Percentiles rank a stretch among this genome's conserved stretches.
Evolutionary conservation across 495 filamentous ascomycete genomes (phyloP).

Genomic region (Bacidia rubella): DNA sequence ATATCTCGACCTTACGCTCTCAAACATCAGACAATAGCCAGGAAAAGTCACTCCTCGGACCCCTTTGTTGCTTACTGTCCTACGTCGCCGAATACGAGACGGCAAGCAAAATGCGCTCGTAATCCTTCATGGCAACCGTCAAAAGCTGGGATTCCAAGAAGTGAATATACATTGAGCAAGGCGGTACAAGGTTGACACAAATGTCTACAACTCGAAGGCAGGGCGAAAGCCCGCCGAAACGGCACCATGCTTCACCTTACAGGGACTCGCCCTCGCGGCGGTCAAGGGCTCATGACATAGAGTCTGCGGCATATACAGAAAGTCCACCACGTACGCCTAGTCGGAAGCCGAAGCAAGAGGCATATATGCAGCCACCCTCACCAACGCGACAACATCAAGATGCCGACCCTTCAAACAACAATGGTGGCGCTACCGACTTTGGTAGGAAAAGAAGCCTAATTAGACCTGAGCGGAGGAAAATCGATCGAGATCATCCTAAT

Average conservation of each 20-base stretch:
- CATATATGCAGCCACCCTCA: slow-evolving; percentile 14
- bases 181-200: not conserved
- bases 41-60: not conserved
- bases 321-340: slow-evolving; percentile 24
- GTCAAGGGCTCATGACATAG: slow-evolving; percentile 48
- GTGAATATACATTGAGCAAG: not conserved
- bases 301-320: slow-evolving; percentile 44
- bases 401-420: slow-evolving; percentile 17
- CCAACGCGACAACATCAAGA: slow-evolving; percentile 13
- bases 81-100: not conserved
- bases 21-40: not conserved
- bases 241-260: slow-evolving; percentile 48
- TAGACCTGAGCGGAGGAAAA: slow-evolving; percentile 70
- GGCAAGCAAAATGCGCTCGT: not conserved
- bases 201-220: slow-evolving; percentile 56
- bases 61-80: not conserved
- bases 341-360: slow-evolving; percentile 18
- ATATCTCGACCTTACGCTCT: not conserved
- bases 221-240: slow-evolving; percentile 33
- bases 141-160: not conserved
- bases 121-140: not conserved
- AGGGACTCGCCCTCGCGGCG: slow-evolving; percentile 56
- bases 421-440: slow-evolving; percentile 31
- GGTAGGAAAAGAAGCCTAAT: slow-evolving; percentile 71
- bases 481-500: slow-evolving; percentile 75